Percentiles rank a stretch among this genome's conserved stretches.
These are phyloP conservation scores for Dothideomycetidae sp. DNA, from an alignment of 2,329 filamentous ascomycete species.

Conservation along the genomic window DNA sequence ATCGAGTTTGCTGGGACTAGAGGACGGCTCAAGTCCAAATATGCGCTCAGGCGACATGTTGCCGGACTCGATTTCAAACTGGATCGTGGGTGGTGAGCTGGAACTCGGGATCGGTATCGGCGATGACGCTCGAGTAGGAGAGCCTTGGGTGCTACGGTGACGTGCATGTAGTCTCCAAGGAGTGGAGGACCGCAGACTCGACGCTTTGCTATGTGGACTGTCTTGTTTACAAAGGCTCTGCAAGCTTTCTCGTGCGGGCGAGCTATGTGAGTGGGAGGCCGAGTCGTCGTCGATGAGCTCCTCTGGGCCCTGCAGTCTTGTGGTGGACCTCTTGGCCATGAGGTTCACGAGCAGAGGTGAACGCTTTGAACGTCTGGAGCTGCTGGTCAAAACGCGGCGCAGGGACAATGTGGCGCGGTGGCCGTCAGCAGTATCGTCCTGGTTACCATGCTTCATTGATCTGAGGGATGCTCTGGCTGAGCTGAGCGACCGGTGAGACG, in stretches of 20 bases:
- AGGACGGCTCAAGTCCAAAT: not conserved
- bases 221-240: constrained; percentile 1
- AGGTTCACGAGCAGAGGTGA: constrained; percentile 5
- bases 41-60: not conserved
- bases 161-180: not conserved
- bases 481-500: constrained; percentile 3
- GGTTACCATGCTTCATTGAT: not conserved
- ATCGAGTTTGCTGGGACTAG: not conserved
- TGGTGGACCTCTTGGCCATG: constrained; percentile 6
- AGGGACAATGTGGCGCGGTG: constrained; percentile 5
- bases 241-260: constrained; percentile 5
- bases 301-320: constrained; percentile 5
- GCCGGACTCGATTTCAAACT: constrained; percentile 8
- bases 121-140: not conserved
- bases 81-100: constrained; percentile 5
- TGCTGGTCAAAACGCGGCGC: constrained; percentile 4
- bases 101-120: constrained; percentile 3
- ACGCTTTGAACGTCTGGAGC: constrained; percentile 4
- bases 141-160: not conserved
- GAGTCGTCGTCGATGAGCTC: constrained; percentile 4
- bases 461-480: constrained; percentile 1
- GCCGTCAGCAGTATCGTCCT: not conserved
- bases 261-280: not conserved
- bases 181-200: constrained; percentile 1
- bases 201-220: constrained; percentile 1